Evolutionary conservation across 305 asterid genomes (phyloP).

Genomic region (Solanum chacoense): DNA sequence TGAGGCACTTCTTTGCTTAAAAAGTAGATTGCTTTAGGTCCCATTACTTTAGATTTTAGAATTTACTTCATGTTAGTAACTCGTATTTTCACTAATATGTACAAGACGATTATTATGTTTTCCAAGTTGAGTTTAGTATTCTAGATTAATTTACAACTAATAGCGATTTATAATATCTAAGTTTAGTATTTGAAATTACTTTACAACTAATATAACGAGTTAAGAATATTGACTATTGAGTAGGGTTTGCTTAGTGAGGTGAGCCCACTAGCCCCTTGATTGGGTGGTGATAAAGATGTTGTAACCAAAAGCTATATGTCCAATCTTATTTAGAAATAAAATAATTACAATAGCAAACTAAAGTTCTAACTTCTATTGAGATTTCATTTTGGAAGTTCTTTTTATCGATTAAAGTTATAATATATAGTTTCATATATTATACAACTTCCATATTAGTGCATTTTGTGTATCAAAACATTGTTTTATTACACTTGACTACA

Average conservation of each 20-base stretch:
- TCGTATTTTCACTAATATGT: background rate
- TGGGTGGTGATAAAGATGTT: background rate
- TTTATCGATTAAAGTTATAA: background rate
- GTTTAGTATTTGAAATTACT: background rate
- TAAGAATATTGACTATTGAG: background rate
- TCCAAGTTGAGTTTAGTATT: background rate
- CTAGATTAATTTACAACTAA: background rate
- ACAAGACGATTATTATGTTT: background rate
- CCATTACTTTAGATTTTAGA: background rate
- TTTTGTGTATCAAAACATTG: background rate
- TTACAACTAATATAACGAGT: background rate
- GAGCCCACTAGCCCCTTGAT: background rate
- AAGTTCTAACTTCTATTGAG: background rate
- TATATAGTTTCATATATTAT: background rate
- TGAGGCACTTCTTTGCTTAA: background rate
- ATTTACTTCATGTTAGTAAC: background rate
- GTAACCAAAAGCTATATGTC: background rate
- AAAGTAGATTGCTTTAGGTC: background rate
- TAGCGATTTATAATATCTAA: background rate
- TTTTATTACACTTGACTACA: background rate
- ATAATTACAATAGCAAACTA: no score
- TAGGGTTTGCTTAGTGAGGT: background rate
- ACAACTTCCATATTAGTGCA: background rate
- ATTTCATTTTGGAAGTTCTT: background rate
- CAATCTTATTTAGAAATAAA: background rate